Base-by-base conservation (phyloP, 1,284 basidiomycete genomes). In the Marasmius fiardii region DNA sequence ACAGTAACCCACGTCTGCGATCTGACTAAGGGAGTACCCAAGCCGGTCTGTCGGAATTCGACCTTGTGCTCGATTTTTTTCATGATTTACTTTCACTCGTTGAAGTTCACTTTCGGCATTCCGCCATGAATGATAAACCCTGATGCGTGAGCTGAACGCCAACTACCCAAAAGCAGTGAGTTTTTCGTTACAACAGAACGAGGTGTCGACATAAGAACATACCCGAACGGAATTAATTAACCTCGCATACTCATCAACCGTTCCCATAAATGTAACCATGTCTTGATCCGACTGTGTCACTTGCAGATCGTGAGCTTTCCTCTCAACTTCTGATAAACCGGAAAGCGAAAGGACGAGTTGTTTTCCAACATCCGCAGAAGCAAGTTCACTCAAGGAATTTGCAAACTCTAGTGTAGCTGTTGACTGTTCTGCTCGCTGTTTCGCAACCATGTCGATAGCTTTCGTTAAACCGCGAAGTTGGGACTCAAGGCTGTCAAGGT, bases 211-310 rank as follows among this genome's bases (percentile, higher is more conserved):
- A 35, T 33, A 21, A 35, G 47, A 47, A 74, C 88, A 58, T 65
- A 93, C 92, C 63, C 94, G 81, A 51, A 98, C 94, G 57, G 90
- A 93, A 58, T 86, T 88, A 58, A 98, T 94, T 50, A 98, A 78
- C 44, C 96, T 81, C 26, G 94, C 86, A 68, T 98, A 98, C 71
- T 98, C 95, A 66, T 98, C 94, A 44, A 85, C 90, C 55, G 88
- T 92, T 41, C 85, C 84, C 78, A 94, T 78, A 23, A 96, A 68
- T 2, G 89, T 86, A 24, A 83, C 75, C 60, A 93, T 79, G 68
- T 96, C 93, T 60, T 88, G 84, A 60, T 89, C 85, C 0, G 91
- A 81, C 64, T 94, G 91, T 14, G 77, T 75, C 47, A 76, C 83
- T 63, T 91, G 86, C 12, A 86, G 62, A 45, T 90, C 86, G 61